phyloP scores from a whole-genome alignment of 164 flowering plant genomes.

The Warburgia ugandensis region DNA sequence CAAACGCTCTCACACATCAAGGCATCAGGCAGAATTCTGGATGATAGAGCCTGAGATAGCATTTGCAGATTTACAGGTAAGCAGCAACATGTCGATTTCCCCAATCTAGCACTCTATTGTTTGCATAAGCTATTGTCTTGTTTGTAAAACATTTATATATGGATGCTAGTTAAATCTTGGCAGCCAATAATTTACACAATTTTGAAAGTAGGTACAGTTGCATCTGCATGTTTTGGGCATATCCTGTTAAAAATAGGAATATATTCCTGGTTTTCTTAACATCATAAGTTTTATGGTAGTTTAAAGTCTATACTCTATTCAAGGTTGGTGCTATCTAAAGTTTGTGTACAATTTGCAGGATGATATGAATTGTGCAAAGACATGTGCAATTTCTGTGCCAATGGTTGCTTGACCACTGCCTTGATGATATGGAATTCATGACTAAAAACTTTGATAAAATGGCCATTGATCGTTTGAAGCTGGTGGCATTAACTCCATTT shows the following conservation, averaged over 20 bases:
- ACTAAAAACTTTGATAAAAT: conserved; percentile 58
- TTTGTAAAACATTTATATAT: background rate
- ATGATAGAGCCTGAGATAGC: conserved; percentile 98
- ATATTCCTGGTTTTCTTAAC: too few species aligned
- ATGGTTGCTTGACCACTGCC: conserved; percentile 85
- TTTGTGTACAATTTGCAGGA: conserved; percentile 39
- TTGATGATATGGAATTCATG: conserved; percentile 91
- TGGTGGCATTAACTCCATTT: conserved; percentile 78
- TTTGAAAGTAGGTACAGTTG: too few species aligned
- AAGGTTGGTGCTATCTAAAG: background rate
- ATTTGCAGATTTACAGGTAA: conserved; percentile 86
- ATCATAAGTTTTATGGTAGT: too few species aligned
- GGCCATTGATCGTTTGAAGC: conserved; percentile 60
- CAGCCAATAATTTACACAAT: too few species aligned
- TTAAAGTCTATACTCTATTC: too few species aligned
- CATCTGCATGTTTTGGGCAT: too few species aligned
- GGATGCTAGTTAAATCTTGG: too few species aligned
- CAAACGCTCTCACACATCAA: conserved; percentile 89
- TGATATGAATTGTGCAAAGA: conserved; percentile 96
- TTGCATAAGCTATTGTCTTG: background rate
- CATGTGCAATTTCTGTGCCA: conserved; percentile 69
- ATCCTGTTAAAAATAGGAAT: too few species aligned
- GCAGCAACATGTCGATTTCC: background rate
- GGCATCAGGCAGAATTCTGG: conserved; percentile 98
- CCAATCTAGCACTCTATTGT: background rate